Evolutionary conservation across 208 protist species (phyloP), one percentile per base, ranked within the genome.

Genomic region (Leishmania gerbilli): DNA sequence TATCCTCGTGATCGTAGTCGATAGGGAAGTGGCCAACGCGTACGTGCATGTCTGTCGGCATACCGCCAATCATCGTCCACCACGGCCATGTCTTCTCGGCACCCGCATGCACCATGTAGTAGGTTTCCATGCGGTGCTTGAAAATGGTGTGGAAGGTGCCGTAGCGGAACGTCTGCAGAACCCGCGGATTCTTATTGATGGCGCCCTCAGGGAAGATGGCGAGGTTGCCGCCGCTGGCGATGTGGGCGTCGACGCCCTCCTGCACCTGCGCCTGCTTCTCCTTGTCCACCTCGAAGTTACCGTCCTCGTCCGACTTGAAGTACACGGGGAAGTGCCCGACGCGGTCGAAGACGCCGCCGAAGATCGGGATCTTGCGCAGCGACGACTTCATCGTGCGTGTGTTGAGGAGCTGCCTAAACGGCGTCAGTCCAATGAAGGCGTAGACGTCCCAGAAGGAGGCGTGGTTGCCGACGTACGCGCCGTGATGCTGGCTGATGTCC

Each of bases 271-370:
- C 88, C 81, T 95, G 92, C 71, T 60, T 47, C 79, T 93, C 90
- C 86, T 93, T 93, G 79, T 95, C 90, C 51, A 95, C 86, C 65
- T 87, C 65, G 64, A 93, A 95, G 76, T 84, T 83, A 6, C 87
- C 85, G 34, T 89, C 88, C 47, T 81, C 84, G 62, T 93, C 89
- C 49, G 86, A 90, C 71, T 87, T 94, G 87, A 94, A 95, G 88
- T 91, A 94, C 19, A 95, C 92, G 6, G 92, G 92, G 74, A 94
- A 95, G 88, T 95, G 90, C 6, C 92, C 92, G 60, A 91, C 89
- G 49, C 85, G 86, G 76, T 90, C 83, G 60, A 91, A 90, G 71
- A 88, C 74, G 65, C 81, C 84, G 42, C 91, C 91, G 68, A 92
- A 92, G 80, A 94, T 79, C 11, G 91, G 91, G 58, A 94, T 89